Base-by-base conservation (phyloP, 345 rosid genomes). In the Citrus australasica region DNA sequence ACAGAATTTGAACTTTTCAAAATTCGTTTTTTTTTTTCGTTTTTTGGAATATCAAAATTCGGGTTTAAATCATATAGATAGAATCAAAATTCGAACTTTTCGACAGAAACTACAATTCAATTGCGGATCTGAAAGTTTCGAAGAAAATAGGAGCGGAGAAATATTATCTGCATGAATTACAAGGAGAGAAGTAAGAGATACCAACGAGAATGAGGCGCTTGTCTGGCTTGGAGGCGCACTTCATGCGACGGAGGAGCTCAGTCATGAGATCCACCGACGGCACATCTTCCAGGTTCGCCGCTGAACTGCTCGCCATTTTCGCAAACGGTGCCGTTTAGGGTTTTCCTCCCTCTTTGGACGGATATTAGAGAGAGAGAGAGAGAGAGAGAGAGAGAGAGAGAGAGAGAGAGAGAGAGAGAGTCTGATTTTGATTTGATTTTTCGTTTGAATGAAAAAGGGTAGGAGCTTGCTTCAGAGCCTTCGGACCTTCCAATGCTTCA, bases 171-270 rank as follows among this genome's bases (percentile, higher is more conserved):
- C 48, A 21, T 9, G 10, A 30, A 35, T 4, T 9, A 21, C 16
- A 37, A 4, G 56, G 21, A 22, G 9, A 72, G 24, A 14, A 19
- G 70, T 19, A 62, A 33, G 61, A 21, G 22, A 28, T 85, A 93
- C 99, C 99, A 51, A 95, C 82, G 87, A 95, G 92, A 75, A 95
- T 86, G 90, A 95, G 94, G 79, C 97, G 98, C 81, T 92, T 93
- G 79, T 95, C 97, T 51, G 99, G 96, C 61, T 91, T 92, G 79
- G 96, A 25, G 71, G 97, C 84, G 83, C 99, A 95, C 76, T 87
- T 91, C 94, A 95, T 83, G 73, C 99, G 98, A 73, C 96, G 99
- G 79, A 95, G 97, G 77, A 95, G 94, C 89, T 95, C 98, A 32
- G 85, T 83, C 96, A 90, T 92, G 83, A 95, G 96, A 87, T 92